Evolutionary conservation across 352 stramenopile species (phyloP).

Genomic region (Pilasporangium apinafurcum): DNA sequence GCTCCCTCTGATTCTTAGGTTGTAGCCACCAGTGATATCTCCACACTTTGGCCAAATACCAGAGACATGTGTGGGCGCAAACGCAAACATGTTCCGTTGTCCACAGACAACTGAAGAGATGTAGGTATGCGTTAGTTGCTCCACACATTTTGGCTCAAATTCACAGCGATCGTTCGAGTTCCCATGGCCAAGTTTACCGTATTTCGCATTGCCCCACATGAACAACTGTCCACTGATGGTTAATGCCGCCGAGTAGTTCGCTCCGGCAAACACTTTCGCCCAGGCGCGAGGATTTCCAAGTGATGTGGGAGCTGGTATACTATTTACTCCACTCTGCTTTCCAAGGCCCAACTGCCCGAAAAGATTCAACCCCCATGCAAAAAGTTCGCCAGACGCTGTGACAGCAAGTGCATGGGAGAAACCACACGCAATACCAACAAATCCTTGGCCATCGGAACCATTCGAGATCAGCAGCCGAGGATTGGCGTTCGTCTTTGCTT

Average conservation of each 20-base stretch:
- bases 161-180: conserved; percentile 10
- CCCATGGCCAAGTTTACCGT: conserved; percentile 47
- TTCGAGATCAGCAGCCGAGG: conserved; percentile 19
- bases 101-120: conserved; percentile 44
- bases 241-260: conserved; percentile 53
- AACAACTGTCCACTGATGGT: conserved; percentile 24
- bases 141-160: conserved; percentile 26
- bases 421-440: conserved; percentile 58
- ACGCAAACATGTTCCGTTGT: conserved; percentile 39
- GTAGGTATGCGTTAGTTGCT: conserved; percentile 21
- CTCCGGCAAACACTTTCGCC: conserved; percentile 49
- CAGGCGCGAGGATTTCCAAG: too few relatives aligned
- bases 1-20: conserved; percentile 51
- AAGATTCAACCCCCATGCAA: conserved; percentile 76
- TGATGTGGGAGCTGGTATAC: conserved; percentile 10
- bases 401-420: conserved; percentile 63
- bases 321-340: conserved; percentile 5
- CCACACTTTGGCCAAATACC: conserved; percentile 38
- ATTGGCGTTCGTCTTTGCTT: conserved; percentile 9
- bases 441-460: conserved; percentile 21
- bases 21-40: conserved; percentile 45
- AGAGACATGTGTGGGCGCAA: conserved; percentile 52
- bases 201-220: conserved; percentile 48
- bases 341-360: conserved; percentile 76
- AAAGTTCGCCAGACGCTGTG: conserved; percentile 41